Evolutionary conservation across 2,329 filamentous ascomycete genomes (phyloP), one percentile per base, ranked within the genome.

Genomic region (Meredithiella fracta): DNA sequence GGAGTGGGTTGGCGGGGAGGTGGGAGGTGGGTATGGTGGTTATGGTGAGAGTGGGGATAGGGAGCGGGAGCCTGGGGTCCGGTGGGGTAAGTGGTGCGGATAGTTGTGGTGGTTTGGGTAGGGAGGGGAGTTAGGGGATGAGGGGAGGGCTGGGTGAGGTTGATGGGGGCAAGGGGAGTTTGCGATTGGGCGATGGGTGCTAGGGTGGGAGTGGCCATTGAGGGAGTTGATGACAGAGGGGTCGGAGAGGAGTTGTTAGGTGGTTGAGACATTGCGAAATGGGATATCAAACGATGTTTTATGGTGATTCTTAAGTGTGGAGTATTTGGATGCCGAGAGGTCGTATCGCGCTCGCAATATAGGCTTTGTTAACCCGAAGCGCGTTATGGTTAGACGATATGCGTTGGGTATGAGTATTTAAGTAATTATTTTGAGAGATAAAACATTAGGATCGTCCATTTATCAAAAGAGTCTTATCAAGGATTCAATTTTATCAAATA

Each of bases 1-100:
- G 58, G 51, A 5, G 51, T 44, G 7, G 17, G 47, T 47, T 51
- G n/a, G 61, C 58, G 25, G 64, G 59, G 62, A 63, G 64, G 53
- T 29, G 57, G 50, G 47, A 15, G 49, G 17, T 51, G 49, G 20
- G 42, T 14, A 14, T 7, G 49, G 20, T 34, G 51, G 11, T 23
- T 31, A 20, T 15, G 54, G 6, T 42, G 54, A 34, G 14, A 44
- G 37, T 44, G 55, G 42, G 15, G 40, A 40, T 9, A 34, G 3
- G 26, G 34, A 11, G 14, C 38, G 29, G 11, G 22, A 17, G 53
- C 25, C 26, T 26, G 49, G 17, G 26, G 40, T n/a, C 20, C 26
- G n/a, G 52, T 26, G 22, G 52, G 52, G 38, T 20, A 20, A 26
- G 8, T 22, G 6, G 22, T 26, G 22, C 23, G 52, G 38, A 20